Base-by-base conservation (phyloP, 345 rosid species). In the Brassica incana region DNA sequence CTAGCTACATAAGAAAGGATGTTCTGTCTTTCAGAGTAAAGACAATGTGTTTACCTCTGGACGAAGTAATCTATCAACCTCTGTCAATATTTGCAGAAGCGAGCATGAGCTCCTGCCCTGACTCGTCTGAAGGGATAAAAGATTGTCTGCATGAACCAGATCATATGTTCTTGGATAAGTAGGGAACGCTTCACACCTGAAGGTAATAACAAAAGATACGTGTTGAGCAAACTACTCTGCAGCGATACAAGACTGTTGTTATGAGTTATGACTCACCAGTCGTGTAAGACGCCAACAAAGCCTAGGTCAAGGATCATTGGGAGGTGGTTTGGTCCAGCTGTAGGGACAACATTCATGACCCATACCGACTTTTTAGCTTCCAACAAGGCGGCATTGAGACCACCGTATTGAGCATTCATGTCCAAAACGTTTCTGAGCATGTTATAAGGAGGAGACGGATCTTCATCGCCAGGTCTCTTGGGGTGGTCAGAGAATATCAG, bases 401-500 rank as follows among this genome's bases (percentile, higher is more conserved):
- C 97, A 63, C 98, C 98, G 68, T 86, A 92, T 74, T 81, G 97
- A 74, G 99, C 89, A 82, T 96, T 96, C 99, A 96, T 96, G 77
- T 96, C 99, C 20, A 96, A 82, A 60, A 96, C 97, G 80, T 96
- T 96, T 81, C 98, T 86, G 65, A 93, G 86, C 97, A 96, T 96
- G 87, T 96, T 96, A 83, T 87, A 93, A 48, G 99, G 99, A 20
- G 99, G 98, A 1, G 91, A 86, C 45, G 99, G 99, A 85, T 96
- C 98, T 85, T 96, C 99, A 35, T 93, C 97, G 10, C 99, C 99
- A 4, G 99, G 99, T 85, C 99, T 92, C 82, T 96, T 96, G 10
- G 99, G 98, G 84, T 96, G 99, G 88, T 96, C 99, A 0, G 99
- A 96, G 92, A 96, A 96, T 85, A 96, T 92, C 68, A 96, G 64